A percentile compares a stretch with the other conserved stretches of the same genome.
Evolutionary conservation across 2,329 filamentous ascomycete genomes (phyloP).

Genomic region (Grosmannia huntii): DNA sequence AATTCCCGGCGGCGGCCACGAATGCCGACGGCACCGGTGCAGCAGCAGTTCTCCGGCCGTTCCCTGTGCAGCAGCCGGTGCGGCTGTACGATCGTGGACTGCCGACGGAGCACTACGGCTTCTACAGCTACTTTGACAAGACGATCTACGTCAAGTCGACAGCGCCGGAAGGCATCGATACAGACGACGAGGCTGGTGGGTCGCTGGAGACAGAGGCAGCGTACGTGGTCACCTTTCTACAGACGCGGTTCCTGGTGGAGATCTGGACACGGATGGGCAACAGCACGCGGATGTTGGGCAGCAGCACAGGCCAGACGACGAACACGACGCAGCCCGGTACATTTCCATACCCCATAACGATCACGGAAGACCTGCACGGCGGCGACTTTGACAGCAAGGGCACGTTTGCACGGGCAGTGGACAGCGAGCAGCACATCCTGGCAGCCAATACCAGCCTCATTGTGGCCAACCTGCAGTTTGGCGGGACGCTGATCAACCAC

Average conservation of each 20-base stretch:
- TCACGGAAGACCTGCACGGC: constrained; percentile 50
- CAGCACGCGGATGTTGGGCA: constrained; percentile 27
- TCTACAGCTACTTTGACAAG: constrained; percentile 85
- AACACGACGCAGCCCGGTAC: constrained; percentile 36
- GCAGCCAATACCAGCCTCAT: constrained; percentile 30
- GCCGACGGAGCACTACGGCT: constrained; percentile 77
- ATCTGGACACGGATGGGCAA: constrained; percentile 47
- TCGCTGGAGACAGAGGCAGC: constrained; percentile 37
- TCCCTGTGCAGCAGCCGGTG: constrained; percentile 62
- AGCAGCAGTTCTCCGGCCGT: constrained; percentile 58
- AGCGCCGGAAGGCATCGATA: constrained; percentile 20
- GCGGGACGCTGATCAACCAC: constrained; percentile 40
- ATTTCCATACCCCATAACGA: constrained; percentile 51
- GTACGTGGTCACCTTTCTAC: constrained; percentile 43
- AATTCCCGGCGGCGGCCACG: constrained; percentile 51
- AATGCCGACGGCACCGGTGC: constrained; percentile 60
- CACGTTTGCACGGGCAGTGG: constrained; percentile 39
- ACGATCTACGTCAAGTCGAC: constrained; percentile 66
- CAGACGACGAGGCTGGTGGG: constrained; percentile 38
- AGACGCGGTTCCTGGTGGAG: constrained; percentile 50
- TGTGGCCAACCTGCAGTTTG: constrained; percentile 34
- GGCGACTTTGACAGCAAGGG: constrained; percentile 39
- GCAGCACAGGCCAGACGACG: constrained; percentile 13
- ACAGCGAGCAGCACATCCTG: constrained; percentile 28
- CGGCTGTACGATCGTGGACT: constrained; percentile 75